Base-by-base conservation (phyloP, 2,329 filamentous ascomycete genomes). In the Cyphellophora europaea region DNA sequence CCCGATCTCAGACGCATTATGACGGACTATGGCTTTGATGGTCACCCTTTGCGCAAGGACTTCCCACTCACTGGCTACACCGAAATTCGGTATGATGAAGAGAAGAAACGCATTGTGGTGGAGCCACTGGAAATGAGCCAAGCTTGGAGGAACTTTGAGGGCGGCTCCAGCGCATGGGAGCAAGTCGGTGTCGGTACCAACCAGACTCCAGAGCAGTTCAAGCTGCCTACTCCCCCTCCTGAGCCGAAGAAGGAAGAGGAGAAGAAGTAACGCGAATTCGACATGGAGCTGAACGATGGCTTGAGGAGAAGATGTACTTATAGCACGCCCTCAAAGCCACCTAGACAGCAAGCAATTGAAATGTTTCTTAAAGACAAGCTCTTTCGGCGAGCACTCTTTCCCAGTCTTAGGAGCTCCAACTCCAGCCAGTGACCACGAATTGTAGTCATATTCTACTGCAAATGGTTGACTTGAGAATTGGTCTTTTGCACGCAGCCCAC, bases 21-120 rank as follows among this genome's bases (percentile, higher is more conserved):
- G 89, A 98, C 91, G 48, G 91, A 98, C 61, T 98, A 98, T 61
- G 91, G 91, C 35, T 98, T 98, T 56, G 93, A 98, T 61, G 91
- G 91, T 35, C 91, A 98, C 66, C 91, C 91, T 27, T 67, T 98
- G 57, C 77, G 93, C 56, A 98, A 98, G 69, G 91, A 98, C 59
- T 98, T 98, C 69, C 91, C 91, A 14, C 67, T 98, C 59, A 95
- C 91, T 2, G 91, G 91, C 31, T 98, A 98, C 69, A 98, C 91
- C 19, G 93, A 98, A 69, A 82, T 98, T 49, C 76, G 91, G 55
- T 98, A 93, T 57, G 91, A 98, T 50, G 91, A 98, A 67, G 93
- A 98, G 74, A 98, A 95, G 83, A 98, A 98, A 78, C 78, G 91
- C 44, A 95, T 98, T 57, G 89, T 98, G 42, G 89, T 93, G 19